These are phyloP conservation scores for Calonectria fujianensis DNA, from an alignment of 2,329 filamentous ascomycete species.

Conservation along the genomic window DNA sequence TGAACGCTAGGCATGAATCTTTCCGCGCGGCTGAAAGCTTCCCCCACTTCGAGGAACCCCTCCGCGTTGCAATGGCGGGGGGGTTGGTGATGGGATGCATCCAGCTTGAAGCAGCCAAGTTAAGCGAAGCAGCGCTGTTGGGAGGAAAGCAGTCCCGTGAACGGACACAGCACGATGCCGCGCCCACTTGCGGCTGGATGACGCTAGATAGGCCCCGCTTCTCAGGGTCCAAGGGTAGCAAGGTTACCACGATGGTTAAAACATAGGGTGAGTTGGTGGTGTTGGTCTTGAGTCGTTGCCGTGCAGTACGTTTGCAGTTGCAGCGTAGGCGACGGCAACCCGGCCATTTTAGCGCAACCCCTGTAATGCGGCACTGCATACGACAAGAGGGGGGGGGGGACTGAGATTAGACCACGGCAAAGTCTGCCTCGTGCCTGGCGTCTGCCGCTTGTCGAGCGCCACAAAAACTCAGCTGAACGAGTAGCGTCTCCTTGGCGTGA, in stretches of 20 bases:
- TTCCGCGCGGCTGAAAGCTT: slow-evolving; percentile 7
- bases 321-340: neutral
- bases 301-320: neutral
- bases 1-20: slow-evolving; percentile 15
- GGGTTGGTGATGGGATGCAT: slow-evolving; percentile 17
- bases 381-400: neutral
- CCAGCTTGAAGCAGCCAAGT: slow-evolving; percentile 1
- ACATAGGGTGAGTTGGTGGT: neutral
- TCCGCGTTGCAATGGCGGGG: neutral
- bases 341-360: neutral
- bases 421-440: slow-evolving; percentile 44
- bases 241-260: slow-evolving; percentile 16
- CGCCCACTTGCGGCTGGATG: slow-evolving; percentile 8
- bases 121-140: slow-evolving; percentile 34
- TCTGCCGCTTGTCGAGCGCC: slow-evolving; percentile 40
- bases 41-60: slow-evolving; percentile 19
- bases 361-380: slow-evolving; percentile 25
- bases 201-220: slow-evolving; percentile 21
- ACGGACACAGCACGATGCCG: neutral
- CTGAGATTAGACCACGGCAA: slow-evolving; percentile 29
- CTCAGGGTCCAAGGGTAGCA: slow-evolving; percentile 23
- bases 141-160: neutral
- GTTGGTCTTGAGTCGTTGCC: slow-evolving; percentile 21
- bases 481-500: slow-evolving; percentile 47
- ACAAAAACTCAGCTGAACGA: slow-evolving; percentile 52